A percentile compares a stretch with the other conserved stretches of the same genome.
These are phyloP conservation scores for Linum lewisii DNA, from an alignment of 345 rosid genomes.

Conservation along the genomic window DNA sequence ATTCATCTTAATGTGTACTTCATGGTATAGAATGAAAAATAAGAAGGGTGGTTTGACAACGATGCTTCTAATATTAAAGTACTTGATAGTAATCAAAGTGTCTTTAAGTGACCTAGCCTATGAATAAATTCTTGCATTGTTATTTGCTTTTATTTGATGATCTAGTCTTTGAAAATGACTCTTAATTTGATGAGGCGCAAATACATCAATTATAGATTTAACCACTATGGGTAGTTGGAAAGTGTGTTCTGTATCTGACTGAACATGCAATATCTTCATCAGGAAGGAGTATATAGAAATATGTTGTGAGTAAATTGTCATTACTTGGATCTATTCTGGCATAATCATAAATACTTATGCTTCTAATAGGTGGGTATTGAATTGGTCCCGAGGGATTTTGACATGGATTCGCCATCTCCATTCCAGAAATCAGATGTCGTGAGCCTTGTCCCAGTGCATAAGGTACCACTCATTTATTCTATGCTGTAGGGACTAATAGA, in stretches of 20 bases:
- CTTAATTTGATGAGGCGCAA: not conserved
- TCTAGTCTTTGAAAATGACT: slow-evolving; percentile 1
- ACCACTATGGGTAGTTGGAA: not conserved
- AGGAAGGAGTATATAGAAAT: not conserved
- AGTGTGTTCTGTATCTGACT: not conserved
- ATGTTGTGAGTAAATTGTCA: not conserved
- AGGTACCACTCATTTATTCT: slow-evolving; percentile 36
- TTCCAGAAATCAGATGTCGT: slow-evolving; percentile 73
- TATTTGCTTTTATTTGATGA: not conserved
- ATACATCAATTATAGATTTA: slow-evolving; percentile 4
- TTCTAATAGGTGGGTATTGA: slow-evolving; percentile 79
- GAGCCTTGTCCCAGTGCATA: slow-evolving; percentile 90
- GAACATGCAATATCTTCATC: not conserved
- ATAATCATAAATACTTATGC: not conserved
- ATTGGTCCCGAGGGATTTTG: slow-evolving; percentile 91
- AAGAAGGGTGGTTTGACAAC: slow-evolving; percentile 1
- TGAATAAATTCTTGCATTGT: not conserved
- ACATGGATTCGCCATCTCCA: slow-evolving; percentile 88
- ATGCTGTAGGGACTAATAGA: slow-evolving; percentile 9
- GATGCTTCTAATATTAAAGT: not conserved
- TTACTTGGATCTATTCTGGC: not conserved
- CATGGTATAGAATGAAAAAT: not conserved
- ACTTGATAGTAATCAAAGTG: not conserved
- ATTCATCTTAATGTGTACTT: not conserved
- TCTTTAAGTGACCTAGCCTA: too few species aligned